Conservation (phyloP, 2,329 filamentous ascomycete genomes). For the Pseudopithomyces chartarum region DNA sequence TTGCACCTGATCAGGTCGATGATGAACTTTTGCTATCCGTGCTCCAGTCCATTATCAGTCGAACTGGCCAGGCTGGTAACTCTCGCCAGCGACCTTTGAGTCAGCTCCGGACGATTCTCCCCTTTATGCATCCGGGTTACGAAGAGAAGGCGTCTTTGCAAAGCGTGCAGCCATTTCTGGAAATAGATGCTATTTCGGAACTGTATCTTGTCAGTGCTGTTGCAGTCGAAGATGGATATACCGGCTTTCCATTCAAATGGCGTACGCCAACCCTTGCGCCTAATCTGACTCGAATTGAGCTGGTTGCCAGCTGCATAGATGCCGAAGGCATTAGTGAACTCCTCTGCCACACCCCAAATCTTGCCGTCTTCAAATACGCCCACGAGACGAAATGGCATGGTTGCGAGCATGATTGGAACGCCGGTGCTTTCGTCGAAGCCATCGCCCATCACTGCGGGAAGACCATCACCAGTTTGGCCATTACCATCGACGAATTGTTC, state of each 20-base stretch:
- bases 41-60: conserved; percentile 14
- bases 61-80: background rate
- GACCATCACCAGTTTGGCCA: conserved; percentile 32
- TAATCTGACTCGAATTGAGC: conserved; percentile 32
- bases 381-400: conserved; percentile 42
- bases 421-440: conserved; percentile 34
- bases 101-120: conserved; percentile 33
- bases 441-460: conserved; percentile 30
- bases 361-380: conserved; percentile 38
- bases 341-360: conserved; percentile 28
- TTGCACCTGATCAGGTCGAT: conserved; percentile 18
- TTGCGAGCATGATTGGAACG: conserved; percentile 39
- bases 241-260: conserved; percentile 37
- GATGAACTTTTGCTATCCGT: background rate
- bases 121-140: conserved; percentile 38
- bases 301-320: conserved; percentile 41
- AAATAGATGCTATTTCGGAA: conserved; percentile 28
- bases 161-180: conserved; percentile 35
- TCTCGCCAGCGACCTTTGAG: conserved; percentile 21
- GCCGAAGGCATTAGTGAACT: conserved; percentile 29
- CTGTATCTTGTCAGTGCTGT: conserved; percentile 38
- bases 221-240: conserved; percentile 38
- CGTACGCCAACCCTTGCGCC: conserved; percentile 21
- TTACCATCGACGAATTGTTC: conserved; percentile 39
- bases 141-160: conserved; percentile 33